Base-by-base conservation (phyloP, 164 flowering plant genomes). In the Liquidambar formosana region DNA sequence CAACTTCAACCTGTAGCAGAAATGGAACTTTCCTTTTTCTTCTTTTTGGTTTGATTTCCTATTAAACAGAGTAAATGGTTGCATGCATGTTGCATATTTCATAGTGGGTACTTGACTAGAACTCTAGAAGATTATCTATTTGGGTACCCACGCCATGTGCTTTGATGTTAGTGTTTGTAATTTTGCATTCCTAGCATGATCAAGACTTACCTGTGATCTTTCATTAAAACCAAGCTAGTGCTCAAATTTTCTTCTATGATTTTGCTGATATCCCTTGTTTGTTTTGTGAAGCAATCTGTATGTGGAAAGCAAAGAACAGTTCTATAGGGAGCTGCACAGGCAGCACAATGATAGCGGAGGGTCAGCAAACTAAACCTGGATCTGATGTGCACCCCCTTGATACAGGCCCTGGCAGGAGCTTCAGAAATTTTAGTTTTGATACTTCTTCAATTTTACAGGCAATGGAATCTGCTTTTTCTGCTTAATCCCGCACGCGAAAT, bases 241-340 rank as follows among this genome's bases (percentile, higher is more conserved):
- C 68, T 65, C 45, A 19, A n/a, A 16, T 33, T 27, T 23, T 46
- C 16, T 48, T 18, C 4, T 27, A 2, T 25, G n/a, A 64, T 49
- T 67, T 57, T 63, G 51, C 28, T 78, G 56, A 72, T 57, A 27
- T 46, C 0, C 33, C 21, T 59, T 48, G n/a, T 60, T 53, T 47
- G 45, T 26, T 63, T 46, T 71, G 47, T 75, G n/a, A 23, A 95
- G 97, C 86, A 52, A 52, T 84, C 8, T 82, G 74, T 47, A 82
- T 89, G 41, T 92, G 97, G 97, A 95, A 86, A 73, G 96, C 96
- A 19, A 95, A 88, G 78, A 79, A 64, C 66, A 77, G 80, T 68
- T 81, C 89, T 22, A 59, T 72, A 6, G 94, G 94, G 49, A 84
- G 84, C 71, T 75, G 76, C 75, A 56, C 82, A 19, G 83, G 84